Evolutionary conservation across 1,284 basidiomycete genomes (phyloP).

Genomic region (Apiotrichum porosum): DNA sequence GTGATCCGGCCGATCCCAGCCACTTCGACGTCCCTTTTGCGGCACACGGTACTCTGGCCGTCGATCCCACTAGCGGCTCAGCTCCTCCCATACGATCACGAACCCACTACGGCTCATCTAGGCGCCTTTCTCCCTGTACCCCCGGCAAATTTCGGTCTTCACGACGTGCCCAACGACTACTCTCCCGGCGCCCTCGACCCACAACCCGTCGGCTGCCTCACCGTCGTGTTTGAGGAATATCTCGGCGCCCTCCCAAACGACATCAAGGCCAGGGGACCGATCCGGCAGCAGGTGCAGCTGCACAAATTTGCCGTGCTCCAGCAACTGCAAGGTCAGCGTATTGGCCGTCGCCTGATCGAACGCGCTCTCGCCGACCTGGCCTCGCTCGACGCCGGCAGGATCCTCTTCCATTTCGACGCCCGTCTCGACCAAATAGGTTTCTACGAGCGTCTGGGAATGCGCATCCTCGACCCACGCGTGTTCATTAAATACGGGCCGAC

Average conservation of each 20-base stretch:
- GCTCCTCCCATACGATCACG: conserved; percentile 18
- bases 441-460: conserved; percentile 23
- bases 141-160: no score
- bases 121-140: conserved; percentile 18
- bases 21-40: conserved; percentile 10
- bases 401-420: conserved; percentile 28
- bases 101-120: conserved; percentile 16
- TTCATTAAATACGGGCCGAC: conserved; percentile 22
- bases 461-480: conserved; percentile 17
- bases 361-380: conserved; percentile 9
- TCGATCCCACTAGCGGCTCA: conserved; percentile 15
- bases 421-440: conserved; percentile 21
- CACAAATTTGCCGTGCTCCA: conserved; percentile 31
- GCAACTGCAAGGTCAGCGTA: conserved; percentile 19
- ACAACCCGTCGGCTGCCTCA: conserved; percentile 19
- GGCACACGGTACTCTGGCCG: conserved; percentile 30
- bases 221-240: conserved; percentile 19
- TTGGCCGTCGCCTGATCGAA: conserved; percentile 19
- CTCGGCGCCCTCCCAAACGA: not conserved
- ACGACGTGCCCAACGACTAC: not conserved
- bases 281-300: conserved; percentile 27
- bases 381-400: no score
- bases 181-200: not conserved
- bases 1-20: conserved; percentile 17
- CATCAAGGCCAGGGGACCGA: no score